These are phyloP conservation scores for Tilletia walkeri DNA, from an alignment of 1,284 basidiomycete genomes.

Conservation along the genomic window DNA sequence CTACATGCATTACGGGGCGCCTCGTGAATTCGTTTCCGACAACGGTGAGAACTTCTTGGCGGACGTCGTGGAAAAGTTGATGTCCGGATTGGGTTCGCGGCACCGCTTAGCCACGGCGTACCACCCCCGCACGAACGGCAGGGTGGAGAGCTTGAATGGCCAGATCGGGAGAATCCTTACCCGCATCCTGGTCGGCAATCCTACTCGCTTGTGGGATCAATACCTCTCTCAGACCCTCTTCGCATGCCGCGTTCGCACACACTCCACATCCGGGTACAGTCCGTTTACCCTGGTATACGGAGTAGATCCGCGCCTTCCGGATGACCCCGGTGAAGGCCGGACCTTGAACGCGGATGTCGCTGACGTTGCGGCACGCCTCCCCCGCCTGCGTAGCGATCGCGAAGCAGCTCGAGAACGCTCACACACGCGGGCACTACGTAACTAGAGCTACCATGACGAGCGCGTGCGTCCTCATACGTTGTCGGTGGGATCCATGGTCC, in stretches of 20 bases:
- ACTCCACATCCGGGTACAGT: not conserved
- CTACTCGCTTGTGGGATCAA: slow-evolving; percentile 19
- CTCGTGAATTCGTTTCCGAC: slow-evolving; percentile 16
- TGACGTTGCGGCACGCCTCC: not conserved
- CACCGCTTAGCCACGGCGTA: not conserved
- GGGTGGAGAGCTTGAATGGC: slow-evolving; percentile 24
- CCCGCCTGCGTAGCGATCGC: not conserved
- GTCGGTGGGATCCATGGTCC: not conserved
- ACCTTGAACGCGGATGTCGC: not conserved
- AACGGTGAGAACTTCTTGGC: slow-evolving; percentile 19
- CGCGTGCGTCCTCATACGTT: not conserved
- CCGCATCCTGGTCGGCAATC: not conserved
- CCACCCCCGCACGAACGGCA: slow-evolving; percentile 22
- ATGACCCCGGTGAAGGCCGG: not conserved
- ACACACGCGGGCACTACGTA: not conserved
- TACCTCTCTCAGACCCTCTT: slow-evolving; percentile 16
- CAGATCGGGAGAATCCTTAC: slow-evolving; percentile 10
- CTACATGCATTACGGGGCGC: slow-evolving; percentile 14
- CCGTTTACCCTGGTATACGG: slow-evolving; percentile 20
- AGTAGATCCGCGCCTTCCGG: slow-evolving; percentile 15
- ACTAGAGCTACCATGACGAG: not conserved
- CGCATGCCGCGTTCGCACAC: slow-evolving; percentile 16
- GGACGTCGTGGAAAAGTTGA: not conserved
- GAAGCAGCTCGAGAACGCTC: not conserved
- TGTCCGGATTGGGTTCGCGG: not conserved